Base-by-base conservation (phyloP, 2,329 filamentous ascomycete species). In the Colletotrichum melonis region DNA sequence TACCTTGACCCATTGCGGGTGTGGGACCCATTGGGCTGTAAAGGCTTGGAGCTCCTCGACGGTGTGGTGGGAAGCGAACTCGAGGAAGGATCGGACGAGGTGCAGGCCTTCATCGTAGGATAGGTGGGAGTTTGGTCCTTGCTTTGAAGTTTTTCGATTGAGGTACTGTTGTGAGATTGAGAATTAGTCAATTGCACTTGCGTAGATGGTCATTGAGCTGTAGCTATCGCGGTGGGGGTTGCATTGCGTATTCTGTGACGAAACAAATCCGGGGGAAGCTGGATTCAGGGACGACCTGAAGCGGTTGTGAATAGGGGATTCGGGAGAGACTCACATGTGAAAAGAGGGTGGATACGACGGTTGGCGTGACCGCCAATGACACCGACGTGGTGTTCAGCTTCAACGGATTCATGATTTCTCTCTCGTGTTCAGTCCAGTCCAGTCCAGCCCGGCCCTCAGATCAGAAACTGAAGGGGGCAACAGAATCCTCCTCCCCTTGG, bases 41-140 rank as follows among this genome's bases (percentile, higher is more conserved):
- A 98, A 98, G 4, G 92, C 91, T 80, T 99, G 97, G 35, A 98
- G 84, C 75, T 98, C 95, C 83, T 99, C 97, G 78, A 99, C 93
- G 0, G 94, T 95, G 81, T 98, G 94, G 75, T 94, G 92, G 1
- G 96, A 95, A 4, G 95, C 93, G 82, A 95, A 97, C 55, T 90
- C 83, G 46, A 99, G 89, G 82, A 99, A 98, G 46, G 92, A 90
- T 63, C 95, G 94, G 78, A 98, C 93, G 63, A 99, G 88, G 76
- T 94, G 91, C 16, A 99, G 88, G 49, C 95, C 96, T 84, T 98
- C 94, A 80, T 98, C 94, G 84, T 99, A 99, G 66, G 95, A 95
- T 69, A 99, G 91, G 81, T 97, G 94, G 1, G 94, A 93, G 1
- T 94, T 97, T 0, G 96, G 96, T 75, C 95, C 95, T 76, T 95